Conservation (phyloP, 1,284 basidiomycete species). For the Trametes hirsuta region DNA sequence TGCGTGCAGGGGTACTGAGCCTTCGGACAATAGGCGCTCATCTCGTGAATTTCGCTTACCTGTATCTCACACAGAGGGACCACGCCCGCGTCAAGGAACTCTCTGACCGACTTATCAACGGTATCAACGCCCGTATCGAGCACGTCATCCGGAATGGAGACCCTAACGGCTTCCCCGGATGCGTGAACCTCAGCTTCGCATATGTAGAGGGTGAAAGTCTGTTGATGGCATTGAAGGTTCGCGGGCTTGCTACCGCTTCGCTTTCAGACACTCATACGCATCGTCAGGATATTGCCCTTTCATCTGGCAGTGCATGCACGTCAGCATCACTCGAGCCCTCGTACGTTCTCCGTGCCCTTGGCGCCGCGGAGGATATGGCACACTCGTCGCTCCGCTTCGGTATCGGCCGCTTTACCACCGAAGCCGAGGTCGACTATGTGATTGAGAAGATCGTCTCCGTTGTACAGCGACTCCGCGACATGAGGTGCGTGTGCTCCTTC, state of each 20-base stretch:
- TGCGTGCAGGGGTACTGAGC: constrained; percentile 91
- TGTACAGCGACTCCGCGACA: constrained; percentile 76
- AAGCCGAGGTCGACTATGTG: constrained; percentile 96
- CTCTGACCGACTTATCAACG: constrained; percentile 82
- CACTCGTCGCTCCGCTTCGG: constrained; percentile 98
- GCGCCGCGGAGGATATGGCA: constrained; percentile 98
- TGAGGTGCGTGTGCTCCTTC: constrained; percentile 51
- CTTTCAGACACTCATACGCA: constrained; percentile 3
- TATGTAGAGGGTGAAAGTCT: constrained; percentile 98
- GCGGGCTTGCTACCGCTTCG: constrained; percentile 27
- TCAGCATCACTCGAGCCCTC: constrained; percentile 98
- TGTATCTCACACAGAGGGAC: constrained; percentile 64
- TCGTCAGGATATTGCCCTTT: constrained; percentile 88
- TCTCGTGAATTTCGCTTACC: background rate
- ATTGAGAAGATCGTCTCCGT: constrained; percentile 87
- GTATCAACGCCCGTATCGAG: constrained; percentile 84
- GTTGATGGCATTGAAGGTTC: constrained; percentile 97
- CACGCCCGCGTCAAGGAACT: constrained; percentile 78
- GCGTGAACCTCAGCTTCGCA: constrained; percentile 94
- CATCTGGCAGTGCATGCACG: constrained; percentile 98
- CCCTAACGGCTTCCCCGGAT: constrained; percentile 85
- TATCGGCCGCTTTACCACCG: constrained; percentile 97
- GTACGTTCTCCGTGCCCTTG: constrained; percentile 96
- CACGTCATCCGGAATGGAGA: constrained; percentile 96
- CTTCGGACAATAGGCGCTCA: constrained; percentile 13